phyloP scores from a whole-genome alignment of 345 rosid genomes.

The Salix suchowensis region DNA sequence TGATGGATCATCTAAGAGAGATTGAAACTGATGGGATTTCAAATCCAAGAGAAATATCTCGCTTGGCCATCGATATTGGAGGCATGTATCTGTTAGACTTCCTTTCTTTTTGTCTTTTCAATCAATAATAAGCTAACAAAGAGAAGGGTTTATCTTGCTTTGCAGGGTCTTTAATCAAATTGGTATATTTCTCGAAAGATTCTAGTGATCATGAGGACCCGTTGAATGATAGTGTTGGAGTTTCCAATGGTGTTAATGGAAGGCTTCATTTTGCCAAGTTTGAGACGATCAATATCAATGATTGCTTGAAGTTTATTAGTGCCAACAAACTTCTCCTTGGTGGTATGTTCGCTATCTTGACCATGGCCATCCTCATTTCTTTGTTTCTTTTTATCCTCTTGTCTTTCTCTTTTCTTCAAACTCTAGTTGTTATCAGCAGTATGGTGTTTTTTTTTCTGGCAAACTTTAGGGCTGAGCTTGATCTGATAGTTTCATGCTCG shows the following conservation, averaged over 20 bases:
- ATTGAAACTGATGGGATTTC: not conserved
- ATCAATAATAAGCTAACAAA: not conserved
- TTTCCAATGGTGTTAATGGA: constrained; percentile 39
- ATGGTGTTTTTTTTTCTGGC: not conserved
- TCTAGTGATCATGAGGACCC: constrained; percentile 22
- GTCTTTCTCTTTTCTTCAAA: not conserved
- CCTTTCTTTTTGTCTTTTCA: not conserved
- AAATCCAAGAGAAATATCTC: constrained; percentile 43
- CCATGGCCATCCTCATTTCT: not conserved
- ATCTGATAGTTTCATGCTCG: not conserved
- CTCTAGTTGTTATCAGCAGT: not conserved
- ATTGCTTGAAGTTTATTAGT: constrained; percentile 71
- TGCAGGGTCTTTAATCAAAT: constrained; percentile 78
- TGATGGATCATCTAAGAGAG: not conserved
- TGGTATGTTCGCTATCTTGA: constrained; percentile 32
- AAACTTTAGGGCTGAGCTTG: constrained; percentile 1
- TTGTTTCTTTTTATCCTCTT: not conserved
- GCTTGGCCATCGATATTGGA: constrained; percentile 87
- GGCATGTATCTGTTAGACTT: constrained; percentile 28
- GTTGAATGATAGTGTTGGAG: constrained; percentile 22
- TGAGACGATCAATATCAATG: constrained; percentile 77
- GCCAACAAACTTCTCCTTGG: constrained; percentile 50
- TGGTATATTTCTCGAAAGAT: constrained; percentile 64
- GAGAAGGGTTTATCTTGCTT: not conserved
- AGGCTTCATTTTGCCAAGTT: constrained; percentile 78